Percentiles rank a stretch among this genome's conserved stretches.
These are phyloP conservation scores for Ceriops zippeliana DNA, from an alignment of 345 rosid genomes.

Conservation along the genomic window DNA sequence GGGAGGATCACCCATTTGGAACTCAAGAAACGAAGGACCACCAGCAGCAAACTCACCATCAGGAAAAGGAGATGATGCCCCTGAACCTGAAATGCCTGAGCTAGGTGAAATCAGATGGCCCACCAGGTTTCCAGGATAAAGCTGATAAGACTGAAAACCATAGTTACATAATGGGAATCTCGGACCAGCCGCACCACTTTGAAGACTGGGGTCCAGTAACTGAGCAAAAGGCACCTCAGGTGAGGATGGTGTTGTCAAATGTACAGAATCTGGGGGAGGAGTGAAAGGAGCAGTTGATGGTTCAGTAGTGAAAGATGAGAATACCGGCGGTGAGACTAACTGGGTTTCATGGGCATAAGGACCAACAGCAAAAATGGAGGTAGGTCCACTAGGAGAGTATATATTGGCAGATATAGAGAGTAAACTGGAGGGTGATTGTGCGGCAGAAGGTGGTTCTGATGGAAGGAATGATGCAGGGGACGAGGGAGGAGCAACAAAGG, in stretches of 20 bases:
- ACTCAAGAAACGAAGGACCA: conserved; percentile 48
- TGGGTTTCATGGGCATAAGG: conserved; percentile 95
- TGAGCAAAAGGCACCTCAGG: conserved; percentile 99
- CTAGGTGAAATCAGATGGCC: conserved; percentile 85
- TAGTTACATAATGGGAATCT: conserved; percentile 50
- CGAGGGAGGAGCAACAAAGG: conserved; percentile 90
- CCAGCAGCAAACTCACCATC: conserved; percentile 48
- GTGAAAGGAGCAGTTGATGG: conserved; percentile 97
- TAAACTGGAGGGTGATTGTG: conserved; percentile 73
- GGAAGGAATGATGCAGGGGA: conserved; percentile 95
- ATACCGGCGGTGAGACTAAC: conserved; percentile 88
- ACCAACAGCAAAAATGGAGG: conserved; percentile 87
- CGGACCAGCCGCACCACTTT: conserved; percentile 32
- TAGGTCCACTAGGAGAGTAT: conserved; percentile 65
- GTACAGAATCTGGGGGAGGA: conserved; percentile 83
- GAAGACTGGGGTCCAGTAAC: conserved; percentile 50
- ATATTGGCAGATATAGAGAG: conserved; percentile 56
- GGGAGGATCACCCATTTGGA: conserved; percentile 56
- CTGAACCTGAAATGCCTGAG: conserved; percentile 84
- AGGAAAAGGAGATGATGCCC: conserved; percentile 85
- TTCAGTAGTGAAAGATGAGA: conserved; percentile 87
- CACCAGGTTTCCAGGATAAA: conserved; percentile 89
- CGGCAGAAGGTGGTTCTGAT: conserved; percentile 82
- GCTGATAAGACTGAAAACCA: conserved; percentile 77
- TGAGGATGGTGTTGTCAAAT: conserved; percentile 86